Conservation (phyloP, 768 basidiomycete species). For the Postia placenta region DNA sequence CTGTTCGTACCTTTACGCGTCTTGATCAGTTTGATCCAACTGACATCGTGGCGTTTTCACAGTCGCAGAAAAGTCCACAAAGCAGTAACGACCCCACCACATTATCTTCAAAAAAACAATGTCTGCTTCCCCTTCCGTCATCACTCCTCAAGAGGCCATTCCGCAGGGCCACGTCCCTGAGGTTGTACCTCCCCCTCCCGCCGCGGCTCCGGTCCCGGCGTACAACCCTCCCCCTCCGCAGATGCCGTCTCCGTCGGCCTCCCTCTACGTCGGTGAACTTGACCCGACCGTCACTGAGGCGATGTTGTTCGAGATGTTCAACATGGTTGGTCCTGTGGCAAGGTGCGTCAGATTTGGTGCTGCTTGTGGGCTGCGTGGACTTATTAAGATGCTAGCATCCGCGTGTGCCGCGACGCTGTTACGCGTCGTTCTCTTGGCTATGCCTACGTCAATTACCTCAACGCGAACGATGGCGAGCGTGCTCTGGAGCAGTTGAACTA, state of each 20-base stretch:
- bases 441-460: constrained; percentile 99
- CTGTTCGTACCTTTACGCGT: constrained; percentile 38
- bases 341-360: constrained; percentile 47
- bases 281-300: constrained; percentile 98
- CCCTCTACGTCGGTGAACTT: constrained; percentile 98
- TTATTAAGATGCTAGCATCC: constrained; percentile 59
- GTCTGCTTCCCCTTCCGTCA: constrained; percentile 30
- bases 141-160: constrained; percentile 25
- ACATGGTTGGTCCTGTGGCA: constrained; percentile 98
- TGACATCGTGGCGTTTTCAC: constrained; percentile 14
- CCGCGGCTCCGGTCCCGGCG: constrained; percentile 44
- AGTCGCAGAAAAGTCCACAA: constrained; percentile 79
- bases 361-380: constrained; percentile 7
- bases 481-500: constrained; percentile 99
- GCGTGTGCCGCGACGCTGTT: constrained; percentile 99
- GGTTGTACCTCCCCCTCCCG: constrained; percentile 41
- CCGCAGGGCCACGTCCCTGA: constrained; percentile 36
- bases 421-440: constrained; percentile 99
- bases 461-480: constrained; percentile 93
- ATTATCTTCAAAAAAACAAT: constrained; percentile 29
- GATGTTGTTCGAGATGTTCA: constrained; percentile 99
- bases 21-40: constrained; percentile 13
- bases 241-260: constrained; percentile 74
- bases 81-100: constrained; percentile 88
- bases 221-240: constrained; percentile 50